Evolutionary conservation across 495 filamentous ascomycete genomes (phyloP).

Genomic region (Hypoxylon lienhwacheense): DNA sequence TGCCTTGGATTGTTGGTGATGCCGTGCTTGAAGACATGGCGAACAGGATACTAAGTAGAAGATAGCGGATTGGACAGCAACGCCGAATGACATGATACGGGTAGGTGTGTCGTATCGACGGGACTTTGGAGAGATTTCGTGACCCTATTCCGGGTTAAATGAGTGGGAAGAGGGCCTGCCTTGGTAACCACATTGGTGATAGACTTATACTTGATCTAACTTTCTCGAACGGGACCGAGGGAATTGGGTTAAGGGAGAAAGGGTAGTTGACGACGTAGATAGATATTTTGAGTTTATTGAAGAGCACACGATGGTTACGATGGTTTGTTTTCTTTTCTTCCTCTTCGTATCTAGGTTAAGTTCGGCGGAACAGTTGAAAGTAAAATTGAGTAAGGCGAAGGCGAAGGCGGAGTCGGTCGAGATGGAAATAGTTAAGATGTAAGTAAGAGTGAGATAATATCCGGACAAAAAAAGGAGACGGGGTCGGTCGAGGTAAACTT

Average conservation of each 20-base stretch:
- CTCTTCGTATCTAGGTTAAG: background rate
- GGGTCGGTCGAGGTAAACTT: too few species aligned
- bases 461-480: too few species aligned
- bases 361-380: too few species aligned
- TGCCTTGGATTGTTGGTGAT: slow-evolving; percentile 66
- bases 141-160: slow-evolving; percentile 20
- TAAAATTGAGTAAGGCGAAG: too few species aligned
- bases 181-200: slow-evolving; percentile 22
- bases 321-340: too few species aligned
- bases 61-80: slow-evolving; percentile 72
- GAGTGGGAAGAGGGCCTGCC: background rate
- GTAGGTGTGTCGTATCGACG: background rate
- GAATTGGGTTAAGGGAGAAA: background rate
- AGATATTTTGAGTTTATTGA: too few species aligned
- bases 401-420: too few species aligned
- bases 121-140: background rate
- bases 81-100: slow-evolving; percentile 54
- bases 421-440: too few species aligned
- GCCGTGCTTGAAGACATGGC: slow-evolving; percentile 67
- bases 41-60: slow-evolving; percentile 86
- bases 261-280: background rate
- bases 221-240: background rate
- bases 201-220: slow-evolving; percentile 1
- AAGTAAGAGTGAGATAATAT: too few species aligned
- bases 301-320: too few species aligned